Evolutionary conservation across 2,329 filamentous ascomycete genomes (phyloP).

Genomic region (Huntiella moniliformis): DNA sequence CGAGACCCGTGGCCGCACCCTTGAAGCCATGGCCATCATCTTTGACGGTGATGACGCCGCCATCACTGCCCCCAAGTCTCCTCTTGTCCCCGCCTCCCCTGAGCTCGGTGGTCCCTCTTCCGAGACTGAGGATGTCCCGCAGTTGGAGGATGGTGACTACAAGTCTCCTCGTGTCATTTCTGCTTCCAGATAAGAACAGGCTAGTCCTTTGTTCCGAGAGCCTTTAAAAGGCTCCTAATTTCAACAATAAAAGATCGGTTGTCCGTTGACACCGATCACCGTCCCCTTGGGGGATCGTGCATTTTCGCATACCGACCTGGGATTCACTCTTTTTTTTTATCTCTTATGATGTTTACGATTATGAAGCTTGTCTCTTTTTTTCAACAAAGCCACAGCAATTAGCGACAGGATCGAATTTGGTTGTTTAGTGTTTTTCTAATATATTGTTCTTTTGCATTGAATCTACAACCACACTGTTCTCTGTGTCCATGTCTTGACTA

Average conservation of each 20-base stretch:
- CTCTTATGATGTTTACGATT: background rate
- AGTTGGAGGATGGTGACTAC: background rate
- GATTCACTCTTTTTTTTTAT: background rate
- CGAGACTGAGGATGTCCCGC: background rate
- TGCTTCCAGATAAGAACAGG: background rate
- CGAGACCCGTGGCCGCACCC: slow-evolving; percentile 45
- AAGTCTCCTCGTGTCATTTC: background rate
- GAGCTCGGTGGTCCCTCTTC: background rate
- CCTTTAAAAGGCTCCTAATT: background rate
- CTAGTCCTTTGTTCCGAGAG: background rate
- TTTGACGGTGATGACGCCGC: slow-evolving; percentile 7
- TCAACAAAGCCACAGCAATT: slow-evolving; percentile 5
- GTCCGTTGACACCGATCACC: background rate
- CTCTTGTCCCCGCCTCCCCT: background rate
- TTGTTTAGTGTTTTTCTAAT: background rate
- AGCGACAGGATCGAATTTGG: background rate
- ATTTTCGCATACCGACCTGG: background rate
- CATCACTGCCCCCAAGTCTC: background rate
- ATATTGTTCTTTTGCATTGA: background rate
- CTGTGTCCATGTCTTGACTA: background rate
- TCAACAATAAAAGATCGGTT: background rate
- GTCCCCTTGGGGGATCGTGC: too few species aligned
- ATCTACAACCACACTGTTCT: background rate
- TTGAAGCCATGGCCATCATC: slow-evolving; percentile 14
- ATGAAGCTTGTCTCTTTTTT: background rate